phyloP scores from a whole-genome alignment of 148 eudicot genomes.

The Diospyros kaki region DNA sequence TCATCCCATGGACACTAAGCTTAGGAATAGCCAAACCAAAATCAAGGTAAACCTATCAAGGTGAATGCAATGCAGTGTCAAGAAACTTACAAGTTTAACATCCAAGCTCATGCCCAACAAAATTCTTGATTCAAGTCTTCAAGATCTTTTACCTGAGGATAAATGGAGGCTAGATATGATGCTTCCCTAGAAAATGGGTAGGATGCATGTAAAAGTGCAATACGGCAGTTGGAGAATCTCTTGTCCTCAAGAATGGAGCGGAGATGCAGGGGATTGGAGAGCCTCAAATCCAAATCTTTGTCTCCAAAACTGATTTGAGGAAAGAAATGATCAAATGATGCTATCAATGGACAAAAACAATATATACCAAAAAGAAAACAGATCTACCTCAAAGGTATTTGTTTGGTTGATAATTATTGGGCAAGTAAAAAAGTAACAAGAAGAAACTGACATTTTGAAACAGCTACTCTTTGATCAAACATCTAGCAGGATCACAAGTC shows the following conservation, averaged over 20 bases:
- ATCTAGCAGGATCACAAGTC: not conserved
- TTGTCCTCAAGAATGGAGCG: conserved; percentile 79
- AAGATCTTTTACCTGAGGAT: conserved; percentile 56
- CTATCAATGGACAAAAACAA: not conserved
- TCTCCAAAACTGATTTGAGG: conserved; percentile 70
- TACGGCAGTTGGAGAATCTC: conserved; percentile 61
- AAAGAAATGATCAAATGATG: not conserved
- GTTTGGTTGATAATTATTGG: not conserved
- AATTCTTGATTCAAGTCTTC: conserved; percentile 1
- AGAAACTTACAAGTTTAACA: not conserved
- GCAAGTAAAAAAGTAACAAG: not conserved
- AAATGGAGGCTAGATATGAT: conserved; percentile 84
- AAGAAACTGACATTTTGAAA: not conserved
- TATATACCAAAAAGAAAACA: not conserved
- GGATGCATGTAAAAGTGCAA: conserved; percentile 91
- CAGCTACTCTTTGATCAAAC: not conserved
- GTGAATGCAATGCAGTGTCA: conserved; percentile 15
- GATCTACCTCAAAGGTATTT: not conserved
- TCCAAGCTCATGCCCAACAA: not conserved
- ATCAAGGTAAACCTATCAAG: conserved; percentile 76
- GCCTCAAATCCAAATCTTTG: conserved; percentile 85
- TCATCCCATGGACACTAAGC: conserved; percentile 86
- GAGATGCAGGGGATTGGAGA: conserved; percentile 87
- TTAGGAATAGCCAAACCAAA: conserved; percentile 86
- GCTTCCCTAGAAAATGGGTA: conserved; percentile 98